Base-by-base conservation (phyloP, 176 grass and related monocot species). In the Musa beccarii region DNA sequence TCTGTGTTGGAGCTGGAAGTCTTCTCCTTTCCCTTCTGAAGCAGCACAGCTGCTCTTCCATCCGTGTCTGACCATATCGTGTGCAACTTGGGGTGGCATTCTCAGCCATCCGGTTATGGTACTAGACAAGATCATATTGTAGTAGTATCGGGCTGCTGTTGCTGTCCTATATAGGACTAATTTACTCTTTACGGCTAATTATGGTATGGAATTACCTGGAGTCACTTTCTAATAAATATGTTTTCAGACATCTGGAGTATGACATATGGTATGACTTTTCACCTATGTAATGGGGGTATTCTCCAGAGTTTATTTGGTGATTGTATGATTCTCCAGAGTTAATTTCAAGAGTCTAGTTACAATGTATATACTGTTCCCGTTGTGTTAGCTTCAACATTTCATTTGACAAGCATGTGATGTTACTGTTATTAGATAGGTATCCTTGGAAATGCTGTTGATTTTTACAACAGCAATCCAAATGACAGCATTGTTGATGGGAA, bases 371-470 rank as follows among this genome's bases (percentile, higher is more conserved):
- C 9, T 2, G 1, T 19, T 67, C 63, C 12, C 71, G 23, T 55
- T 76, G 24, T 11, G 52, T 71, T 78, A 11, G 16, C 72, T 56
- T 53, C 34, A 49, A 66, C 55, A 76, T 52, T 80, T 74, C 19
- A 54, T 59, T 72, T 69, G 70, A 29, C 11, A 52, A 66, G 79
- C 69, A 2, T 24, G 77, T 71, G 49, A 74, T 73, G 75, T 65
- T 77, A 80, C 73, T 66, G 59, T 52, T 78, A 76, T 50, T 82
- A 98, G 94, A 90, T 98, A 70, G 88, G 94, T 24, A 91, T 93
- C 90, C 90, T 98, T 83, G 90, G 90, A 81, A 98, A 98, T 75
- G 90, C 84, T 74, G 86, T 85, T 78, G 90, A 98, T 83, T 93
- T 98, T 78, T 80, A 86, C 77, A 88, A 88, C 17, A 81, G 66